Evolutionary conservation across 257 asterid genomes (phyloP).

Genomic region (Anisodus acutangulus): DNA sequence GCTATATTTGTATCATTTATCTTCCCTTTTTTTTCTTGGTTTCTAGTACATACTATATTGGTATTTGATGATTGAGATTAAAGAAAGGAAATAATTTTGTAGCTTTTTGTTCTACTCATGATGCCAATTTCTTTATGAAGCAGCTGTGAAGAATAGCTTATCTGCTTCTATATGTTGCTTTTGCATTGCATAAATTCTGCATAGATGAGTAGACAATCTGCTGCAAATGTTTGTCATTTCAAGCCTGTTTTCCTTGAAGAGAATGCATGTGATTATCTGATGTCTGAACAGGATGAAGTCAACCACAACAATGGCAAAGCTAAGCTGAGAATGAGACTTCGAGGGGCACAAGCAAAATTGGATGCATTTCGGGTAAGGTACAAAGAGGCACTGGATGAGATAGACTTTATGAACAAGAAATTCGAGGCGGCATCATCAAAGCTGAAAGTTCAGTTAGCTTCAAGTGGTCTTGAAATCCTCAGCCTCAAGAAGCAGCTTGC

Average conservation of each 20-base stretch:
- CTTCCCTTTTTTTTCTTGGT: not conserved
- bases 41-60: not conserved
- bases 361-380: constrained; percentile 55
- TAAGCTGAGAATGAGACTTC: constrained; percentile 67
- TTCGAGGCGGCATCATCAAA: constrained; percentile 56
- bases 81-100: not conserved
- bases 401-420: constrained; percentile 56
- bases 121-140: not conserved
- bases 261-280: constrained; percentile 8
- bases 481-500: constrained; percentile 64
- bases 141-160: not conserved
- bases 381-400: constrained; percentile 50
- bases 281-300: constrained; percentile 50
- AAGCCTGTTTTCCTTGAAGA: not conserved
- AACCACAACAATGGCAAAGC: constrained; percentile 48
- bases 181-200: constrained; percentile 19
- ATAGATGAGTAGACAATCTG: not conserved
- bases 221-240: constrained; percentile 16
- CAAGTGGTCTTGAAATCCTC: constrained; percentile 54
- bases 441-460: constrained; percentile 62
- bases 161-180: not conserved
- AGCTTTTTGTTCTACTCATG: not conserved
- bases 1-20: constrained; percentile 3
- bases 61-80: constrained; percentile 8
- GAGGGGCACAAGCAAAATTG: constrained; percentile 61